These are phyloP conservation scores for Kregervanrija delftensis DNA, from an alignment of 805 yeast genomes.

Conservation along the genomic window DNA sequence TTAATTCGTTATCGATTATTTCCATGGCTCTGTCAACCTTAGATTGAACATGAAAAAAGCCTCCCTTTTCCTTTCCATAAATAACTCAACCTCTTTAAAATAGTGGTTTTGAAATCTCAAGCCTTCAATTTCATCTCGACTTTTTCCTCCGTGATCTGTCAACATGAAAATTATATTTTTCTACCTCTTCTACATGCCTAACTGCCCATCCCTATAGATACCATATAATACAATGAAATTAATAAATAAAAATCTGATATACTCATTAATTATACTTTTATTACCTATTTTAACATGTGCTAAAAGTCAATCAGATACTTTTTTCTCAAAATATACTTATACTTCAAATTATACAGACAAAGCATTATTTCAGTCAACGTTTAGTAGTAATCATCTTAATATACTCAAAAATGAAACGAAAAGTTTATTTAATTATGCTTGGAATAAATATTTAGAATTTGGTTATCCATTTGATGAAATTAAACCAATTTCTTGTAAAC, in stretches of 20 bases:
- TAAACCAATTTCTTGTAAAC: slow-evolving; percentile 62
- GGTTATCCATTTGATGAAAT: slow-evolving; percentile 86
- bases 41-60: slow-evolving; percentile 84
- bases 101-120: no score
- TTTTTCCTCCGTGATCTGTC: no score
- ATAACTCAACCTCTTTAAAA: no score
- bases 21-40: slow-evolving; percentile 90
- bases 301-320: no score
- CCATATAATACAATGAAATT: no score
- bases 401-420: slow-evolving; percentile 38
- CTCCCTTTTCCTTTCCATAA: slow-evolving; percentile 69
- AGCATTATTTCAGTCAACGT: slow-evolving; percentile 21
- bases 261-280: no score
- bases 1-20: slow-evolving; percentile 70
- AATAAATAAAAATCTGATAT: no score
- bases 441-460: slow-evolving; percentile 56
- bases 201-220: no score
- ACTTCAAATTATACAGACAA: slow-evolving; percentile 13
- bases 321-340: slow-evolving; percentile 9
- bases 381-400: slow-evolving; percentile 17
- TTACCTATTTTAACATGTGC: no score
- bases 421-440: slow-evolving; percentile 63
- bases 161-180: no score
- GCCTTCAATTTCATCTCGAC: no score
- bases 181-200: no score